These are phyloP conservation scores for Apophysomyces variabilis DNA, from an alignment of 371 early-diverging fungal genomes.

Conservation along the genomic window DNA sequence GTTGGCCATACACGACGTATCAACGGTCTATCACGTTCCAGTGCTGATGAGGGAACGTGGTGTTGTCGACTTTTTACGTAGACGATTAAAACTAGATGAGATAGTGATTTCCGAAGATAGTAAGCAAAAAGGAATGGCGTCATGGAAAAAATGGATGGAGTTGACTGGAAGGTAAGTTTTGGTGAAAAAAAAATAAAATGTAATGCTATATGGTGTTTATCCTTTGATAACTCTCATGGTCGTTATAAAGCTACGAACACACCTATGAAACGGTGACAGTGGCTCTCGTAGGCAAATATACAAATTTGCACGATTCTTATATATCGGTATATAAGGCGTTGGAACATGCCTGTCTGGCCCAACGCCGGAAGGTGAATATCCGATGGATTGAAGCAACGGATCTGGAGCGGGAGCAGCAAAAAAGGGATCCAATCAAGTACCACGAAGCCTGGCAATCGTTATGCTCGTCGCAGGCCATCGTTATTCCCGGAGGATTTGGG, in stretches of 20 bases:
- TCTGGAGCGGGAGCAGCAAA: conserved; percentile 77
- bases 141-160: conserved; percentile 86
- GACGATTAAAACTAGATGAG: conserved; percentile 77
- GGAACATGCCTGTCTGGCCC: conserved; percentile 89
- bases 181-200: neutral
- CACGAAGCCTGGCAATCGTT: conserved; percentile 93
- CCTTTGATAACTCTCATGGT: no score
- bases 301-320: conserved; percentile 94
- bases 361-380: conserved; percentile 82
- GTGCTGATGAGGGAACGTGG: conserved; percentile 87
- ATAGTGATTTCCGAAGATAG: conserved; percentile 57
- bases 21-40: conserved; percentile 97
- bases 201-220: neutral
- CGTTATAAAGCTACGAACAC: conserved; percentile 67
- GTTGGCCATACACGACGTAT: conserved; percentile 94
- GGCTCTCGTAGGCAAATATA: conserved; percentile 97
- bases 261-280: conserved; percentile 90
- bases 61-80: conserved; percentile 78
- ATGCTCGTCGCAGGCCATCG: conserved; percentile 92
- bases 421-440: conserved; percentile 85
- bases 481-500: conserved; percentile 99
- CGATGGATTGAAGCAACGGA: conserved; percentile 96
- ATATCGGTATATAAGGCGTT: conserved; percentile 96
- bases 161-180: conserved; percentile 63
- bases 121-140: conserved; percentile 58